Evolutionary conservation across 441 rosid genomes (phyloP).

Genomic region (Euphorbia schlechtendalii): DNA sequence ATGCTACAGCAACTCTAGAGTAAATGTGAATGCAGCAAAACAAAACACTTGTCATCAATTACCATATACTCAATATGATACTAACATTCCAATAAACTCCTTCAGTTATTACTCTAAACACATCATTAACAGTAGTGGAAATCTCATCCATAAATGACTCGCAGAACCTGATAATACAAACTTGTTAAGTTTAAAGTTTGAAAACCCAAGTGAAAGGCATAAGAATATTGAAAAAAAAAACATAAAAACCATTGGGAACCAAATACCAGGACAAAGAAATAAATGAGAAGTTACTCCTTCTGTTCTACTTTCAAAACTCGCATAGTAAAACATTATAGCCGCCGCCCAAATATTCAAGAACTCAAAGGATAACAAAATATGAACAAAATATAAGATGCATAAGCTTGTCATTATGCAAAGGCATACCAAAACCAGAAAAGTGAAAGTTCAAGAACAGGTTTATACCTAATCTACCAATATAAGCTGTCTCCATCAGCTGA

Average conservation of each 20-base stretch:
- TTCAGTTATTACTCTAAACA: not conserved
- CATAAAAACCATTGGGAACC: not conserved
- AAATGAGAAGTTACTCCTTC: not conserved
- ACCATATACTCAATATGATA: too few relatives aligned
- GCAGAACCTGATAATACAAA: not conserved
- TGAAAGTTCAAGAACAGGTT: conserved; percentile 2
- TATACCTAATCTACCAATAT: conserved; percentile 84
- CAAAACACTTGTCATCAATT: too few relatives aligned
- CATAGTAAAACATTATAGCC: not conserved
- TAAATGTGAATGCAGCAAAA: too few relatives aligned
- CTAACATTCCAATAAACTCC: not conserved
- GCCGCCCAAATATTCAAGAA: not conserved
- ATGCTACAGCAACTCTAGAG: too few relatives aligned
- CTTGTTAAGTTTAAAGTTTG: not conserved
- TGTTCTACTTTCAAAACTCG: not conserved
- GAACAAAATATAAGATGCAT: not conserved
- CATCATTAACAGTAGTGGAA: not conserved
- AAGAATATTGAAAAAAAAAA: not conserved
- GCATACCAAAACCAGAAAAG: conserved; percentile 1
- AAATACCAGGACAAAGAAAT: not conserved
- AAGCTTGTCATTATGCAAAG: not conserved
- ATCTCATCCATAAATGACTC: not conserved
- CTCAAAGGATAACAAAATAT: not conserved
- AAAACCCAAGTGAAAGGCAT: not conserved
- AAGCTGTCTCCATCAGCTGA: conserved; percentile 93